Conservation (phyloP, 2,329 filamentous ascomycete genomes). For the Colletotrichum sp. region DNA sequence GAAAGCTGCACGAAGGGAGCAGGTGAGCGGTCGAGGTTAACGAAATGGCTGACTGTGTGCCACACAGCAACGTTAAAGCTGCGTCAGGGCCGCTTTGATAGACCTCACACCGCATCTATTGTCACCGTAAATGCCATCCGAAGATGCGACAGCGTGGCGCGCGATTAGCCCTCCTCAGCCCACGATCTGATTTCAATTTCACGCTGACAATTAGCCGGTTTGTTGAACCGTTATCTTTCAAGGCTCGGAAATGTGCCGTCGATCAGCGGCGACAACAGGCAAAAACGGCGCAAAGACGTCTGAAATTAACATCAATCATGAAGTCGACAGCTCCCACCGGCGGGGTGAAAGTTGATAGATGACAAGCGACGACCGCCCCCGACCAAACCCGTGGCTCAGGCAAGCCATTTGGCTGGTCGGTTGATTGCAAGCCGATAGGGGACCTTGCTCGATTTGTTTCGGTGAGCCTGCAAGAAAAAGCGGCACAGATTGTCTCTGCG, state of each 20-base stretch:
- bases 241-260: not conserved
- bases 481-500: not conserved
- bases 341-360: conserved; percentile 6
- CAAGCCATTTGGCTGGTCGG: conserved; percentile 12
- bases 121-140: not conserved
- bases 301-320: not conserved
- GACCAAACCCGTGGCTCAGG: conserved; percentile 1
- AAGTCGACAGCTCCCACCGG: not conserved
- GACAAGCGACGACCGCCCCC: not conserved
- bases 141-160: not conserved
- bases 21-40: not conserved
- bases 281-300: not conserved
- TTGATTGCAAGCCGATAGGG: not conserved
- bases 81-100: not conserved
- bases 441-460: conserved; percentile 9
- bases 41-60: not conserved
- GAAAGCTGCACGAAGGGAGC: not conserved
- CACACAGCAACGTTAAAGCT: not conserved
- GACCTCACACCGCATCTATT: not conserved
- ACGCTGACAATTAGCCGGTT: not conserved
- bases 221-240: not conserved
- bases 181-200: not conserved
- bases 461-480: conserved; percentile 12
- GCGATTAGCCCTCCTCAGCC: not conserved
- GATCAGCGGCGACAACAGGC: not conserved